Evolutionary conservation across 768 basidiomycete species (phyloP), one percentile per base, ranked within the genome.

Genomic region (Amanita pseudoporphyria): DNA sequence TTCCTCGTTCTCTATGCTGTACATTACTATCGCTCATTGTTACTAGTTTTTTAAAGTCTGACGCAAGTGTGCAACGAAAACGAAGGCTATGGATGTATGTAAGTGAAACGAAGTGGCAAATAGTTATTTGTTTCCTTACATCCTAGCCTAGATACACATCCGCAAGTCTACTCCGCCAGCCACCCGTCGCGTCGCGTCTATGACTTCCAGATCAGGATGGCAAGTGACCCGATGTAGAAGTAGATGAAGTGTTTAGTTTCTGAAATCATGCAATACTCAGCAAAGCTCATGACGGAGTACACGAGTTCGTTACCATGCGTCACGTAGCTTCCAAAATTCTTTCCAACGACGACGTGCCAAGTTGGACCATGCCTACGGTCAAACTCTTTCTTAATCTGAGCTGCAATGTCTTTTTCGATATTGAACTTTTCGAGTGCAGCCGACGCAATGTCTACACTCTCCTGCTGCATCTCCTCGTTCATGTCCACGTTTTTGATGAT

Each of bases 231-330:
- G 64, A 98, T 74, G 73, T 95, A 97, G 71, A 95, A 95, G 77
- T 98, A 98, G 71, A 98, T 93, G 71, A 98, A 98, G 64, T 96
- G 87, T 67, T 93, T 94, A 56, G 92, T 95, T 78, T 97, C 93
- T 96, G 67, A 49, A 19, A 51, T 30, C 35, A 52, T 26, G 57
- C 39, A 37, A 53, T 24, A 38, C 54, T 42, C 21, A 50, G 33
- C 2, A 32, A 41, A n/a, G 30, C 45, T 48, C 33, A 51, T 18
- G 42, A 52, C 47, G 43, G 49, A 19, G 56, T 49, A 53, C 52
- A 47, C 13, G 30, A 24, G 18, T 52, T 47, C 28, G 67, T 59
- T 57, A 95, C 93, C 94, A 62, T 96, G 94, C 39, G 94, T 96
- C 37, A 97, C 94, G 64, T 94, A 97, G 70, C 88, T 91, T 45